Evolutionary conservation across 192 early-diverging fungal genomes (phyloP), one percentile per base, ranked within the genome.

Genomic region (Backusella luteola): DNA sequence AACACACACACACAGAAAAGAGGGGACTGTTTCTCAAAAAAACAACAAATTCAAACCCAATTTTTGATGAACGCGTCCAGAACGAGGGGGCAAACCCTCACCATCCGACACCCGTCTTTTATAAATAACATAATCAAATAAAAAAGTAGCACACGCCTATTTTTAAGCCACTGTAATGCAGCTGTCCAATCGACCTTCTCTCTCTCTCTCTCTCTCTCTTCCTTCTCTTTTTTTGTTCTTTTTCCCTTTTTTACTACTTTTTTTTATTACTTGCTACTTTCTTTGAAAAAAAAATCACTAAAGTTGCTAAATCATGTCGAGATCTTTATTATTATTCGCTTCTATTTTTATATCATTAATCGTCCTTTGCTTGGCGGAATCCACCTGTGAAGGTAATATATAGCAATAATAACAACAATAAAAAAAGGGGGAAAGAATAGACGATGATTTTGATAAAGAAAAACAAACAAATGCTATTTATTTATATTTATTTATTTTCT

Each of bases 221-320:
- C 29, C 32, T 41, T 41, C 29, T 74, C 7, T 66, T 74, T 69
- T 69, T 67, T 66, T 59, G 19, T 35, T 67, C 14, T 39, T 66
- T 74, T 32, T 74, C 59, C 59, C n/a, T 35, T 59, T 59, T 74
- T 69, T 69, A 38, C 38, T 32, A 26, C 38, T 69, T 38, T 69
- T 17, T 39, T 2, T 69, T 67, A 12, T 67, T 32, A 34, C 36
- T 34, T 21, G 2, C 36, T 21, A n/a, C 34, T 36, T 68, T 34
- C 34, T 15, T 19, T 68, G 17, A 21, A 21, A 59, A 59, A 59
- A 59, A 23, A 59, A 59, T 23, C 23, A 29, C 8, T 12, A 29
- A 21, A 63, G 23, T 63, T 26, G 26, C 9, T 29, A 63, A 63
- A 63, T 49, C 46, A 63, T 63, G 56, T 63, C 26, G 26, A 63